Percentiles rank a stretch among this genome's conserved stretches.
Evolutionary conservation across 2,329 filamentous ascomycete genomes (phyloP).

Genomic region (Colletotrichum musae): DNA sequence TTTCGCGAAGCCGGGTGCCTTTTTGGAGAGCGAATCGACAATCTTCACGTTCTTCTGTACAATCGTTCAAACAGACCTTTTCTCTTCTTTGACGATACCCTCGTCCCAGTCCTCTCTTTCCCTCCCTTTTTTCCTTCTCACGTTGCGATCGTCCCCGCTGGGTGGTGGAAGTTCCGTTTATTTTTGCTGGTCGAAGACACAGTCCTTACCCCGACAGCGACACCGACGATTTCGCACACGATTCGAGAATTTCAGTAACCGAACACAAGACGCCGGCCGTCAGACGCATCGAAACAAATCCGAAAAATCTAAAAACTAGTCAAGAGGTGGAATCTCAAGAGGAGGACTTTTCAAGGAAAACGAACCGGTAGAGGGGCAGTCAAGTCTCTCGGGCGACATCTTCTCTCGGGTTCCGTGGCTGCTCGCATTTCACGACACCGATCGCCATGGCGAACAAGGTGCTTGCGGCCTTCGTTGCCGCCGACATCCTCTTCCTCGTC

Average conservation of each 20-base stretch:
- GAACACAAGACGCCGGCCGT: constrained; percentile 55
- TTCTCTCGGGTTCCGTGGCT: constrained; percentile 42
- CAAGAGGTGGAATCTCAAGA: constrained; percentile 16
- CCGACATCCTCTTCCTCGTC: constrained; percentile 66
- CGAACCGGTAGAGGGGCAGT: constrained; percentile 37
- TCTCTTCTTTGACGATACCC: constrained; percentile 36
- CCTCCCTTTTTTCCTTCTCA: background rate
- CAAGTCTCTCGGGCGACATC: constrained; percentile 42
- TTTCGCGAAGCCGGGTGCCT: constrained; percentile 13
- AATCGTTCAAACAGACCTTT: constrained; percentile 32
- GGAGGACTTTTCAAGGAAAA: constrained; percentile 16
- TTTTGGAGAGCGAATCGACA: constrained; percentile 23
- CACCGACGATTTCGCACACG: constrained; percentile 18
- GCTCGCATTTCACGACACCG: constrained; percentile 43
- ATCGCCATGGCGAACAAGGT: constrained; percentile 68
- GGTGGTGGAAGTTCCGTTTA: constrained; percentile 36
- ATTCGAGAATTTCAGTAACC: background rate
- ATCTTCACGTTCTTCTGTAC: constrained; percentile 38
- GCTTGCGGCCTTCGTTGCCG: constrained; percentile 62
- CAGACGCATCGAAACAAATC: constrained; percentile 30
- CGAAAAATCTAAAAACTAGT: constrained; percentile 23
- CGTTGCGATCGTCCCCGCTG: constrained; percentile 37
- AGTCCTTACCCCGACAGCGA: constrained; percentile 39
- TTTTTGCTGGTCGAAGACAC: constrained; percentile 41
- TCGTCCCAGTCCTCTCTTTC: constrained; percentile 37